A percentile compares a stretch with the other conserved stretches of the same genome.
phyloP scores from a whole-genome alignment of 164 flowering plant genomes.

The Sedum album region DNA sequence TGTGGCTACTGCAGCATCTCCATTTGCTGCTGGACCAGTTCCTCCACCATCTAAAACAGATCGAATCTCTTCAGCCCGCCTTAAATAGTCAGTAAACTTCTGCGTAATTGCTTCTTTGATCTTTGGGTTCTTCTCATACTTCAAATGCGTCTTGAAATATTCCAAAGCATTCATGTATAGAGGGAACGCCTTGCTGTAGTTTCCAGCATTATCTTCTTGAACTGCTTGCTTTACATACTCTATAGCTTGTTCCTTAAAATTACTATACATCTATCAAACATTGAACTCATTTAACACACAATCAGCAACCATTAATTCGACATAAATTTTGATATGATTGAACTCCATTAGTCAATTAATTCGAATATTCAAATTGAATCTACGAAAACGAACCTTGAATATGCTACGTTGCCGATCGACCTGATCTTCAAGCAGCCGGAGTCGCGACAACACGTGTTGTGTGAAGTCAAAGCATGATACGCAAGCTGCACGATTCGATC shows the following conservation, averaged over 20 bases:
- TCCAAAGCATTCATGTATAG: constrained; percentile 95
- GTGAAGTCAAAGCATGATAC: no score
- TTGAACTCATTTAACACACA: no score
- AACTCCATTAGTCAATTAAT: no score
- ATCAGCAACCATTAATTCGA: no score
- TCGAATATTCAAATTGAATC: no score
- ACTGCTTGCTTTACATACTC: constrained; percentile 97
- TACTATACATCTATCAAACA: constrained; percentile 64
- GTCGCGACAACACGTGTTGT: no score
- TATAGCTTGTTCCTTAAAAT: constrained; percentile 96
- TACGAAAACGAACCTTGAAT: no score
- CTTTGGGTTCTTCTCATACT: constrained; percentile 95
- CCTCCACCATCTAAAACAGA: constrained; percentile 88
- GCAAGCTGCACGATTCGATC: neutral
- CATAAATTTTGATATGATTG: no score
- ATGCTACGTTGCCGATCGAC: no score
- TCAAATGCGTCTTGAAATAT: constrained; percentile 85
- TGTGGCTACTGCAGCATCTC: constrained; percentile 79
- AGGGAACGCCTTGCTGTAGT: constrained; percentile 84
- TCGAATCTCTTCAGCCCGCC: constrained; percentile 97
- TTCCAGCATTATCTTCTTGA: constrained; percentile 90
- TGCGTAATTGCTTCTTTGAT: constrained; percentile 86
- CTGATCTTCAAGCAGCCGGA: no score
- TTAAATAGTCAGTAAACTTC: constrained; percentile 89
- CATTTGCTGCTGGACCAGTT: constrained; percentile 59